Evolutionary conservation across 139 green algal genomes (phyloP).

Genomic region (Volvox africanus): DNA sequence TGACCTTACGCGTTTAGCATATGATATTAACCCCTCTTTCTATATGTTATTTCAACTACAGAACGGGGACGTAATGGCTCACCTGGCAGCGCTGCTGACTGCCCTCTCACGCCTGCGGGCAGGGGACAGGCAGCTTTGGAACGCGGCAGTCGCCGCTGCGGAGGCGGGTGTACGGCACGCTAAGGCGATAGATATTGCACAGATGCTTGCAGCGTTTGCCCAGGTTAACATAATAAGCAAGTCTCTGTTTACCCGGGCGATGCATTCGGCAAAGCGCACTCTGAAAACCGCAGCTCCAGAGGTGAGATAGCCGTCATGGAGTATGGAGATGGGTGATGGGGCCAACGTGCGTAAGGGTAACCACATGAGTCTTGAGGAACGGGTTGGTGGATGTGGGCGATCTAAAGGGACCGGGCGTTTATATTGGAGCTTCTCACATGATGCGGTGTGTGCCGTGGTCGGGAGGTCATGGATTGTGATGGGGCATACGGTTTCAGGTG

Average conservation of each 20-base stretch:
- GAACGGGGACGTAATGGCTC: neutral
- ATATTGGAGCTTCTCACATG: too few relatives aligned
- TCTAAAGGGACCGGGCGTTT: too few relatives aligned
- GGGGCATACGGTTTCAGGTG: too few relatives aligned
- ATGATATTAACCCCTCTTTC: too few relatives aligned
- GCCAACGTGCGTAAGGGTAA: neutral
- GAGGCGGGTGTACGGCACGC: neutral
- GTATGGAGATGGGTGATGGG: neutral
- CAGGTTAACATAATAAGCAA: neutral
- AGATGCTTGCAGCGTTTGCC: neutral
- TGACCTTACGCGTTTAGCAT: too few relatives aligned
- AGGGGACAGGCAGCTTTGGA: neutral
- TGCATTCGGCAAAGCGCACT: neutral
- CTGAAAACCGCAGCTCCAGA: neutral
- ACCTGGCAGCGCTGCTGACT: neutral
- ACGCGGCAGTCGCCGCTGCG: neutral
- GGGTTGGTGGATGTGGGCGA: too few relatives aligned
- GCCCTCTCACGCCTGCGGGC: constrained; percentile 8
- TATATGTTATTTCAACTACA: neutral
- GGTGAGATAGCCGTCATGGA: neutral
- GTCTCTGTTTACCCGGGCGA: neutral
- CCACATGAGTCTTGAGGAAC: too few relatives aligned
- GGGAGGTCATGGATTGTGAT: too few relatives aligned
- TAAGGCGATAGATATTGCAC: neutral
- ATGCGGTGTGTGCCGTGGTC: too few relatives aligned